These are phyloP conservation scores for Fusarium mangiferae DNA, from an alignment of 2,329 filamentous ascomycete genomes.

Conservation along the genomic window DNA sequence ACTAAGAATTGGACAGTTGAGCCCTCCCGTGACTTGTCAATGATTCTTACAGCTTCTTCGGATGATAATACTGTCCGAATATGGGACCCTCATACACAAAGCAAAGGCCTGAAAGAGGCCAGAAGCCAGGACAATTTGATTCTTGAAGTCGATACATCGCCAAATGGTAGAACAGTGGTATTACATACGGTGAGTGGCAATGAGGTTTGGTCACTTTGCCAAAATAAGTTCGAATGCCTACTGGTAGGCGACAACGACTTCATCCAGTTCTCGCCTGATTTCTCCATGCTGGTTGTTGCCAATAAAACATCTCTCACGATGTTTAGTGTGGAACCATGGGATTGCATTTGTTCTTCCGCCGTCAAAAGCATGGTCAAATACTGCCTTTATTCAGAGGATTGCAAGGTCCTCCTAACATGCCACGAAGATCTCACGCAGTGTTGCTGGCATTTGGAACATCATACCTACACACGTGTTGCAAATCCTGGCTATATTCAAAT, in stretches of 20 bases:
- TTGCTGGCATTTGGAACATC: neutral
- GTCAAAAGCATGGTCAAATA: fast-evolving
- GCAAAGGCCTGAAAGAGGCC: fast-evolving
- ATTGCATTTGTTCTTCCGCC: fast-evolving
- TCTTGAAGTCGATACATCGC: fast-evolving
- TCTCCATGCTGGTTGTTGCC: fast-evolving
- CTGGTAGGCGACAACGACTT: fast-evolving
- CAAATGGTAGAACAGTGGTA: neutral
- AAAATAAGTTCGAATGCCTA: fast-evolving
- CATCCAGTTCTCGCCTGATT: neutral
- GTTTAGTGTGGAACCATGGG: fast-evolving
- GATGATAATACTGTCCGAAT: neutral
- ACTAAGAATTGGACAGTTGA: neutral
- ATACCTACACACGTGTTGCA: neutral
- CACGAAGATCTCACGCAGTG: fast-evolving
- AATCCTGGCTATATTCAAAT: fast-evolving
- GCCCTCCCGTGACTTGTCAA: neutral
- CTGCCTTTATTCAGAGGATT: neutral
- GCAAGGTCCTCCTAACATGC: fast-evolving
- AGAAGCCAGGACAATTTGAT: fast-evolving
- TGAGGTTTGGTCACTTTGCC: fast-evolving
- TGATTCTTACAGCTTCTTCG: neutral
- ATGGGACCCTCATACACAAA: neutral
- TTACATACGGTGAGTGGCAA: fast-evolving
- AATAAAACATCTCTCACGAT: fast-evolving